Conservation (phyloP, 331 rosid genomes). For the Stylosanthes scabra region DNA sequence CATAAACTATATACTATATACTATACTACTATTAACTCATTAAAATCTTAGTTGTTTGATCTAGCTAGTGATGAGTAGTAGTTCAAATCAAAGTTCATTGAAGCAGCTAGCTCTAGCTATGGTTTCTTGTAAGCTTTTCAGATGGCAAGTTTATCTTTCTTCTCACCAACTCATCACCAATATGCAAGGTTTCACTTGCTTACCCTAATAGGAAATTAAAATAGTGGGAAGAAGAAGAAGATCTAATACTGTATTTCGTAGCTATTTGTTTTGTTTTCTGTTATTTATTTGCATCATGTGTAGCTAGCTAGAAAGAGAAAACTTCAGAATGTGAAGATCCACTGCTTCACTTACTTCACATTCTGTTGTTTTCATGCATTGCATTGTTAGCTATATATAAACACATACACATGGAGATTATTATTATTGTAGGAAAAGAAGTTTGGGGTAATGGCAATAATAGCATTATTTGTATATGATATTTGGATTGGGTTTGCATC, state of each 20-base stretch:
- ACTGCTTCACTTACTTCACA: background rate
- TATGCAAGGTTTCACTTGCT: background rate
- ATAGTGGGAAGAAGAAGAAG: background rate
- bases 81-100: background rate
- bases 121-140: background rate
- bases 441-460: too few species aligned
- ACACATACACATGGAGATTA: constrained; percentile 21
- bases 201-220: background rate
- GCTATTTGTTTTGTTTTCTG: background rate
- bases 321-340: constrained; percentile 7
- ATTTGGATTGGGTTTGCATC: too few species aligned
- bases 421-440: background rate
- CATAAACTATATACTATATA: background rate
- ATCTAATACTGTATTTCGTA: background rate
- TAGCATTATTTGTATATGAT: too few species aligned
- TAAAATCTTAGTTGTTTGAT: constrained; percentile 3
- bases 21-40: too few species aligned
- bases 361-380: background rate
- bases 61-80: background rate
- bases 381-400: background rate
- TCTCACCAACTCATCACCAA: too few species aligned
- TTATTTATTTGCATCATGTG: background rate
- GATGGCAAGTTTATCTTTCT: background rate
- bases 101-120: too few species aligned
- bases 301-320: background rate